Base-by-base conservation (phyloP, 257 asterid species). In the Nicotiana tabacum region DNA sequence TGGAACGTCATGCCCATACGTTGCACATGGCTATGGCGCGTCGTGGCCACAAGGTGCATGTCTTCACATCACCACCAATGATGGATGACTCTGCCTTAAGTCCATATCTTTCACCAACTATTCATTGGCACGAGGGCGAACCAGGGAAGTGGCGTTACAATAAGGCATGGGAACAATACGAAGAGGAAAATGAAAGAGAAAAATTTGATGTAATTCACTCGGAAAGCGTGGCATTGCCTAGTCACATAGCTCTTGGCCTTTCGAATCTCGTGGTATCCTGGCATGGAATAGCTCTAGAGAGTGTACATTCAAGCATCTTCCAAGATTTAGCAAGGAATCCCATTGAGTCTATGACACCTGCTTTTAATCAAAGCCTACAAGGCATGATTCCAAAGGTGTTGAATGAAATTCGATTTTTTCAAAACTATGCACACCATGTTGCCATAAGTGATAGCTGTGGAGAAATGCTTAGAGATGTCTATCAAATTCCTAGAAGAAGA, bases 221-320 rank as follows among this genome's bases (percentile, higher is more conserved):
- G 10, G 99, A 95, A 66, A 95, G 99, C 77, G 98, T 95, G n/a
- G 93, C 97, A 37, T 90, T 95, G 18, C 98, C 98, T 8, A 84
- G 83, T 62, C 89, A 93, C 89, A 67, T 94, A 12, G 98, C 98
- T 0, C 85, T 89, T 5, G 77, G 82, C 16, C 82, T 90, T 6
- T 77, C 90, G 0, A 91, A 94, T 86, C 94, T 95, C 17, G 99
- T 85, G 1, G 99, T 94, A 1, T 95, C 99, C 0, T 95, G 99
- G 99, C 99, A 94, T 21, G 97, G 98, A 11, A 95, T 95, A 48
- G 98, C 99, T 9, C 91, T 94, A 33, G 98, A 95, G 88, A 92
- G 96, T 83, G 92, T 92, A 30, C 97, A 94, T 6, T 95, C 98
- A 9, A 90, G 91, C 72, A 96, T 94, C 32, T 94, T 88, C 84